These are phyloP conservation scores for Pseudogymnoascus sp. DNA, from an alignment of 2,329 filamentous ascomycete species.

Conservation along the genomic window DNA sequence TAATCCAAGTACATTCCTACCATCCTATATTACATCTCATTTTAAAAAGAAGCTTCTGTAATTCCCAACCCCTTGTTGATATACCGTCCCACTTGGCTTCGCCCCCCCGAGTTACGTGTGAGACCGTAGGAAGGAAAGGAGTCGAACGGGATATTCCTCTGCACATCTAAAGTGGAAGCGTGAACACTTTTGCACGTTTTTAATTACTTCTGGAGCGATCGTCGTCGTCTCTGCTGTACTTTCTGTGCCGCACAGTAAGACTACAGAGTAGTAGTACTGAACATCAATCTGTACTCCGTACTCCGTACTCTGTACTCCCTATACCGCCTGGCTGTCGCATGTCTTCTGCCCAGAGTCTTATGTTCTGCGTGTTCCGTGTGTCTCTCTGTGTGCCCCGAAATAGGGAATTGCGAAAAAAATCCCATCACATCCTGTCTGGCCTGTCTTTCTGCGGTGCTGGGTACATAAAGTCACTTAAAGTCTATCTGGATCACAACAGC, in stretches of 20 bases:
- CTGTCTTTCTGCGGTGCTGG: not conserved
- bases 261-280: not conserved
- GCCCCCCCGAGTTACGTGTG: not conserved
- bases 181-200: conserved; percentile 6
- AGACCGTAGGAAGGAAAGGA: not conserved
- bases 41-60: conserved; percentile 11
- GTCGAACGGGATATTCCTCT: not conserved
- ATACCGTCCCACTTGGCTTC: conserved; percentile 4
- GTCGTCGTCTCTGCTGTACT: conserved; percentile 4
- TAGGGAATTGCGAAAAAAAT: not conserved
- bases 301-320: not conserved
- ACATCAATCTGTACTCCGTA: not conserved
- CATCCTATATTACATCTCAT: not conserved
- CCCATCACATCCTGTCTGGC: not conserved
- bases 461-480: not conserved
- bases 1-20: not conserved
- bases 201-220: conserved; percentile 7
- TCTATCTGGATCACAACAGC: conserved; percentile 8
- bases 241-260: not conserved
- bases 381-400: not conserved
- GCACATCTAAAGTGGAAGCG: not conserved
- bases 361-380: not conserved
- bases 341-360: not conserved
- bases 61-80: not conserved
- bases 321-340: conserved; percentile 2